Evolutionary conservation across 192 early-diverging fungal species (phyloP), one percentile per base, ranked within the genome.

Genomic region (Dissophora ornata): DNA sequence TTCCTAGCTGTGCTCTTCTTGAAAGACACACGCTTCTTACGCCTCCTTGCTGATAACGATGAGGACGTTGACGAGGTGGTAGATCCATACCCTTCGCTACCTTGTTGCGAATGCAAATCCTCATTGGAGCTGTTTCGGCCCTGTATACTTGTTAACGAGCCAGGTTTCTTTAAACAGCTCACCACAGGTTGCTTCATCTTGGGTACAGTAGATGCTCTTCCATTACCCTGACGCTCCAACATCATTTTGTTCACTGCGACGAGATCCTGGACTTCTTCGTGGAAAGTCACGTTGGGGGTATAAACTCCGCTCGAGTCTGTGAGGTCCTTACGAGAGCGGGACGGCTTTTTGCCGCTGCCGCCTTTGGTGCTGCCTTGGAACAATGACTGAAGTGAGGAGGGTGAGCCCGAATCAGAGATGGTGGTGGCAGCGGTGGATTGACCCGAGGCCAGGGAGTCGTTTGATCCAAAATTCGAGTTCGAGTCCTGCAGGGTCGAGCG

Each of bases 141-240:
- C 44, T 49, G 59, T 21, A 71, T 51, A 21, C 71, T 67, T 6
- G 38, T 52, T 13, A 49, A 44, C 1, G 71, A 75, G 12, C 48
- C 71, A 9, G 40, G 26, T 40, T 77, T 77, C 54, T 77, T 77
- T 3, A 77, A 29, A 19, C 73, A 77, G 52, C 73, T 77, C 64
- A 67, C 59, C 12, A 77, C 65, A n/a, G 73, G 65, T 3, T 60
- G 49, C 25, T 59, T 75, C 21, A 34, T 21, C 21, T 63, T 71
- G 44, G 59, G 28, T 18, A 15, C n/a, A 7, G 16, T 18, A n/a
- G n/a, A n/a, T n/a, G n/a, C n/a, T n/a, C 44, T 45, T 4, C 28
- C 18, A 4, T 10, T 38, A 24, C 45, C 52, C 21, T 71, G 69
- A 5, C 33, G 40, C 34, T 71, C 52, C 24, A 71, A 24, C 69